A percentile compares a stretch with the other conserved stretches of the same genome.
Evolutionary conservation across 805 yeast species (phyloP).

Genomic region (Cyberlindnera euphorbiae): DNA sequence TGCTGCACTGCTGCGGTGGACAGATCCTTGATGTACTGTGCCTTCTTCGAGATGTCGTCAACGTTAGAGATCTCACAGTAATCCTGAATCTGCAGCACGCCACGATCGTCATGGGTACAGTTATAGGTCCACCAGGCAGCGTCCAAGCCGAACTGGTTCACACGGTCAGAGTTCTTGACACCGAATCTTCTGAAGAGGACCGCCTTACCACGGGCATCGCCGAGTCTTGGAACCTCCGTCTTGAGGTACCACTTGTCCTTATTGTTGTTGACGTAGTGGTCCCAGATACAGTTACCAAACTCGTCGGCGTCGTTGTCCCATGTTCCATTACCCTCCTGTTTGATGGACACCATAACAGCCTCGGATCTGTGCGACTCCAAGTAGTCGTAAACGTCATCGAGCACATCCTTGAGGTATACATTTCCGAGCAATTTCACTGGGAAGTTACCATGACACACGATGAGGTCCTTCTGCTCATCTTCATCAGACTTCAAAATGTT

Average conservation of each 20-base stretch:
- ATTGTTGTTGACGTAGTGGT: conserved; percentile 44
- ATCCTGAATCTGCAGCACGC: conserved; percentile 63
- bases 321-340: conserved; percentile 66
- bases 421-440: conserved; percentile 63
- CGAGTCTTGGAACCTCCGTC: conserved; percentile 49
- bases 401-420: conserved; percentile 43
- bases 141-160: conserved; percentile 54
- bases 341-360: conserved; percentile 60
- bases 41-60: conserved; percentile 52
- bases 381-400: conserved; percentile 57
- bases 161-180: conserved; percentile 41
- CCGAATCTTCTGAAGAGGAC: conserved; percentile 68
- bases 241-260: conserved; percentile 58
- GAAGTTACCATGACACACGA: conserved; percentile 71
- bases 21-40: conserved; percentile 50
- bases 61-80: conserved; percentile 56
- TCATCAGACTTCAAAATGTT: conserved; percentile 48
- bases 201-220: conserved; percentile 63
- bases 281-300: conserved; percentile 58
- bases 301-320: conserved; percentile 64
- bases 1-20: conserved; percentile 48
- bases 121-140: conserved; percentile 66
- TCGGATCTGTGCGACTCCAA: conserved; percentile 50
- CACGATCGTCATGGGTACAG: conserved; percentile 61
- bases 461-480: conserved; percentile 44